Conservation (phyloP, 345 rosid species). For the Aegle marmelos region DNA sequence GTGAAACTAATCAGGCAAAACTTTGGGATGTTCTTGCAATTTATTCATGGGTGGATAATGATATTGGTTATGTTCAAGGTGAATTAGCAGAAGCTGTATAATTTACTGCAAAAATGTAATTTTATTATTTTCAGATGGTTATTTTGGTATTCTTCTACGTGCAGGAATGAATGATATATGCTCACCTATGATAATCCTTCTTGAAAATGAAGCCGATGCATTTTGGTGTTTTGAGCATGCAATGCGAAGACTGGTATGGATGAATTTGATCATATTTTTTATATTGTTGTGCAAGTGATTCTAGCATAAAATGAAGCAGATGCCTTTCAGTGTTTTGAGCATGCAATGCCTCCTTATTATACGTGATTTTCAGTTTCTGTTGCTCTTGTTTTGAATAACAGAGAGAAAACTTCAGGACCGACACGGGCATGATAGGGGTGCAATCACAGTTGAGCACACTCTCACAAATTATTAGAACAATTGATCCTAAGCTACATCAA, state of each 20-base stretch:
- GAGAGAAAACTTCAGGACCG: slow-evolving; percentile 90
- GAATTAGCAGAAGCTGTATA: slow-evolving; percentile 7
- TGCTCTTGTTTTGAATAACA: slow-evolving; percentile 29
- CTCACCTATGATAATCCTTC: slow-evolving; percentile 88
- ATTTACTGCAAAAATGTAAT: slow-evolving; percentile 3
- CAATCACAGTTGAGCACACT: slow-evolving; percentile 81
- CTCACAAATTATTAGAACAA: slow-evolving; percentile 77
- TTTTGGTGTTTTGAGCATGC: slow-evolving; percentile 96
- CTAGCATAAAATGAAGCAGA: not conserved
- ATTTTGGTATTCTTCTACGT: slow-evolving; percentile 13
- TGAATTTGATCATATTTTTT: not conserved
- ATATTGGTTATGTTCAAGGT: slow-evolving; percentile 95
- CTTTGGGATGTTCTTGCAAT: slow-evolving; percentile 86
- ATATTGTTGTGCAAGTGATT: not conserved
- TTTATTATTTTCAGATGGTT: not conserved
- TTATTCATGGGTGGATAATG: slow-evolving; percentile 87
- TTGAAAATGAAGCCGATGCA: slow-evolving; percentile 91
- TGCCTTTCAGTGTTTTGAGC: too few relatives aligned
- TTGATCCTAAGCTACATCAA: slow-evolving; percentile 92
- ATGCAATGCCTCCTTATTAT: not conserved
- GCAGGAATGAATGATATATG: slow-evolving; percentile 97
- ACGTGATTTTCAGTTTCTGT: slow-evolving; percentile 6
- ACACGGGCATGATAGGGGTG: slow-evolving; percentile 75
- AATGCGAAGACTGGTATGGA: slow-evolving; percentile 79
- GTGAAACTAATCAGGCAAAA: slow-evolving; percentile 61